Evolutionary conservation across 2,329 filamentous ascomycete genomes (phyloP).

Genomic region (Trichothecium sympodiale): DNA sequence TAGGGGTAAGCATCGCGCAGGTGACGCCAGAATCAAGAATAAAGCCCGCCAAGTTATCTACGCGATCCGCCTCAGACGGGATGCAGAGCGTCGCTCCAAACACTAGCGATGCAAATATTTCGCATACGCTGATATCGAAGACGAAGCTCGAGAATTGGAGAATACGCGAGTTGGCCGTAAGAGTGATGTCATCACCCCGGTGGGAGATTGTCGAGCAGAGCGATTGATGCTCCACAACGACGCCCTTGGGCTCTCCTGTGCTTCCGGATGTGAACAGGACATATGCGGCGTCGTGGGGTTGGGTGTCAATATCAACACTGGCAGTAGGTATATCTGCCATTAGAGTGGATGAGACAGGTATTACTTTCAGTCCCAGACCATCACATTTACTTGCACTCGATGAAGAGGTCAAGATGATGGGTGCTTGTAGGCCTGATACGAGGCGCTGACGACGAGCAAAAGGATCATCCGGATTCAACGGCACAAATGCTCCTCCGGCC

Average conservation of each 20-base stretch:
- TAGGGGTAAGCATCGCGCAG: neutral
- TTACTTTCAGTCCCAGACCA: too few relatives aligned
- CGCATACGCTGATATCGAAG: constrained; percentile 33
- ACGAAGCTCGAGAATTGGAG: constrained; percentile 17
- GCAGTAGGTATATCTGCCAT: too few relatives aligned
- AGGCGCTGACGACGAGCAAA: too few relatives aligned
- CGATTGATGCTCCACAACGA: constrained; percentile 31
- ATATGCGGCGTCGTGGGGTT: constrained; percentile 5
- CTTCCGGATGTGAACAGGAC: constrained; percentile 13
- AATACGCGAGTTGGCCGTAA: neutral
- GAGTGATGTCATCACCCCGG: constrained; percentile 6
- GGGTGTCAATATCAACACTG: constrained; percentile 1
- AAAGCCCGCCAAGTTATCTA: constrained; percentile 3
- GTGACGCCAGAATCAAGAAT: constrained; percentile 5
- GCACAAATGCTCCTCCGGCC: constrained; percentile 18
- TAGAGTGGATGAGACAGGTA: too few relatives aligned
- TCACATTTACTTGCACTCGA: too few relatives aligned
- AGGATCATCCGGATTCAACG: constrained; percentile 16
- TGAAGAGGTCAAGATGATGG: constrained; percentile 5
- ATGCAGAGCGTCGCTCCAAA: constrained; percentile 27
- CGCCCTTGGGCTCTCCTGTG: constrained; percentile 14
- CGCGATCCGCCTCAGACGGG: constrained; percentile 22
- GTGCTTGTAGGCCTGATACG: too few relatives aligned
- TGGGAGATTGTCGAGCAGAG: constrained; percentile 31
- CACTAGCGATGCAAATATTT: constrained; percentile 33